phyloP scores from a whole-genome alignment of 805 yeast species.

The Candida easanensis region DNA sequence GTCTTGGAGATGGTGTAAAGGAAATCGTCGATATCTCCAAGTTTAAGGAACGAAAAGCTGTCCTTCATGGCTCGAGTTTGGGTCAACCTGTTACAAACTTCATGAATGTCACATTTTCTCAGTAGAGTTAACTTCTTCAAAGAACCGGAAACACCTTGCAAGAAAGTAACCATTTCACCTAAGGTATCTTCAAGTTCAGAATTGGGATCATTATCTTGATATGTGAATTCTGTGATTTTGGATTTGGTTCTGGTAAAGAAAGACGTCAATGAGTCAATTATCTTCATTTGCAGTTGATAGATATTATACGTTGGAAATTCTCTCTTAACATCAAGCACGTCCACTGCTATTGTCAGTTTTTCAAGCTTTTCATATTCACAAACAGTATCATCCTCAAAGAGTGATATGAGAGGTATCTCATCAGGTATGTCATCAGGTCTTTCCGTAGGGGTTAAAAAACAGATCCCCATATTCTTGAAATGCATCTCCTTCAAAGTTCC shows the following conservation, averaged over 20 bases:
- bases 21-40: constrained; percentile 19
- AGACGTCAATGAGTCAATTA: too few relatives aligned
- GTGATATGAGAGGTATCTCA: too few relatives aligned
- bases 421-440: too few relatives aligned
- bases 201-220: neutral
- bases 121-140: neutral
- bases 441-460: too few relatives aligned
- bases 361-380: constrained; percentile 7
- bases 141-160: neutral
- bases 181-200: neutral
- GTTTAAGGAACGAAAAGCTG: too few relatives aligned
- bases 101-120: neutral
- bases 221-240: neutral
- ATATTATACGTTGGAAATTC: too few relatives aligned
- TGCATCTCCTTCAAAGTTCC: constrained; percentile 2
- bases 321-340: too few relatives aligned
- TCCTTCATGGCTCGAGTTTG: constrained; percentile 10
- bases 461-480: too few relatives aligned
- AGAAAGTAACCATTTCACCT: neutral
- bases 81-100: neutral
- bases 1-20: constrained; percentile 16
- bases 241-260: neutral
- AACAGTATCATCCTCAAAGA: too few relatives aligned
- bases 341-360: neutral
- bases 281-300: too few relatives aligned